phyloP scores from a whole-genome alignment of 2,329 filamentous ascomycete genomes.

The Aspergillus awamori region DNA sequence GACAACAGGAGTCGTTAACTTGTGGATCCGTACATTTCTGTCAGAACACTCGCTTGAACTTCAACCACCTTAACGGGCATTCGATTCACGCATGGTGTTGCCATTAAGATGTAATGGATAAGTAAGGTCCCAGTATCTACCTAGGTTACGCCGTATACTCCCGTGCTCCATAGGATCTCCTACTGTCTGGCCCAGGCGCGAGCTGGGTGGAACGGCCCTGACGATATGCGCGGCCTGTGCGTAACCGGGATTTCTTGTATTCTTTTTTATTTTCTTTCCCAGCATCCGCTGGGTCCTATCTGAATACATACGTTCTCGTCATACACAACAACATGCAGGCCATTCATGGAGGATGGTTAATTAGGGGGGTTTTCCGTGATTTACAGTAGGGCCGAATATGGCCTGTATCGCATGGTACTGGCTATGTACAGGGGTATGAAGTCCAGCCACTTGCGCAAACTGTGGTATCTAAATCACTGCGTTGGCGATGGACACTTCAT shows the following conservation, averaged over 20 bases:
- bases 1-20: neutral
- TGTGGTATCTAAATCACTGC: neutral
- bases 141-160: neutral
- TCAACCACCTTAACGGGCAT: neutral
- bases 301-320: neutral
- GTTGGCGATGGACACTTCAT: neutral
- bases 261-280: neutral
- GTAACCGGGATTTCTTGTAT: neutral
- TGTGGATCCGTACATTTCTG: no score
- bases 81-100: neutral
- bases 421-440: neutral
- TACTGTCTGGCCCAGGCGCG: constrained; percentile 17
- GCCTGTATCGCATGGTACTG: neutral
- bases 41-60: no score
- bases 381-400: neutral
- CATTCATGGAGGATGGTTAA: constrained; percentile 14
- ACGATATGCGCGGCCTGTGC: constrained; percentile 13
- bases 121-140: neutral
- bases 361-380: constrained; percentile 6
- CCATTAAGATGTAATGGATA: no score
- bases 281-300: neutral
- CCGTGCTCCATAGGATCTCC: neutral
- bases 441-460: neutral
- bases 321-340: constrained; percentile 17
- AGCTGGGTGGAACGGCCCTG: constrained; percentile 15